Base-by-base conservation (phyloP, 176 grass and related monocot species). In the Elymus sibiricus region DNA sequence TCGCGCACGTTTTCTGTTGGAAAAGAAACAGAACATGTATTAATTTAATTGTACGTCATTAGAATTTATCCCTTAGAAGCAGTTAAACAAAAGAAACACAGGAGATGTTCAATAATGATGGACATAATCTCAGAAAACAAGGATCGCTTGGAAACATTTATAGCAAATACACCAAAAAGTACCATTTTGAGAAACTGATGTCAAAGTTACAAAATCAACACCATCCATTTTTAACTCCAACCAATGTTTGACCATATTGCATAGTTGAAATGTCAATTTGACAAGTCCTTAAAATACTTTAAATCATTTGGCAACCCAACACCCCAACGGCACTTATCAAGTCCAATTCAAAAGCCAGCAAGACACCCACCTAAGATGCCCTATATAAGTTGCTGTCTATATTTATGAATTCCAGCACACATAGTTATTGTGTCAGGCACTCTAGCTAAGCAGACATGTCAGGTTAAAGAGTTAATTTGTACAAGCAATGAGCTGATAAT, bases 1-100 rank as follows among this genome's bases (percentile, higher is more conserved):
- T 99, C 17, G 92, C 74, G 2, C 97, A 99, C 34, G 81, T 99
- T 86, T 80, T 89, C 97, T 99, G 92, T 87, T 74, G 6, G 24
- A 59, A 71, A 77, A 59, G 38, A 44, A 90, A 92, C 21, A 79
- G 53, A 68, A 72, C 35, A 43, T 29, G 42, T 64, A 69, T 85
- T 32, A 86, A 22, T 65, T 56, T 76, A 73, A 80, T 55, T 17
- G 66, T 78, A 25, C 1, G 1, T 7, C 21, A 17, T 56, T 60
- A 77, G 14, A 77, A 78, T 68, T 10, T 49, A 85, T 14, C 15
- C 32, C 62, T 68, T 42, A 9, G 15, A 32, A 59, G 39, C 9
- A 72, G 5, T 55, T 15, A 83, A 82, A 82, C 22, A 61, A 31
- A 63, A 64, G 55, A 44, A 63, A 62, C 7, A 71, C 29, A 32